phyloP scores from a whole-genome alignment of 2,329 filamentous ascomycete genomes.

The Talaromyces atroroseus region DNA sequence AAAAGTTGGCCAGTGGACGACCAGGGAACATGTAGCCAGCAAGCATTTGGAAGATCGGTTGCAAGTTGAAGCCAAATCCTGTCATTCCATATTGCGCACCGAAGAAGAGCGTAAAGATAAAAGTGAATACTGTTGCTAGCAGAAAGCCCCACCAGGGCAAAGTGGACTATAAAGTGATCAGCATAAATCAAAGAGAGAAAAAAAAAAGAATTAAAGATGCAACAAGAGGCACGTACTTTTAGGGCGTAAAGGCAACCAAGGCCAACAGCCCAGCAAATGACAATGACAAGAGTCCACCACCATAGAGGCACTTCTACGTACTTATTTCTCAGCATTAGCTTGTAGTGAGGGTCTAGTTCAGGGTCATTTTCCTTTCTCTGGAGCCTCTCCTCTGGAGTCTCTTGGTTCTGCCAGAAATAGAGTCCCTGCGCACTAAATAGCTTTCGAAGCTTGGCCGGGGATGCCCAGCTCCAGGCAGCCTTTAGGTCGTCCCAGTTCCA shows the following conservation, averaged over 20 bases:
- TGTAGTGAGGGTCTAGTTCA: constrained; percentile 39
- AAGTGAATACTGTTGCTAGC: constrained; percentile 31
- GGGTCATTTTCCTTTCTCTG: constrained; percentile 6
- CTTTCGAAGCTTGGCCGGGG: constrained; percentile 10
- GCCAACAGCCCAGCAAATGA: constrained; percentile 32
- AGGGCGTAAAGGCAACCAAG: constrained; percentile 36
- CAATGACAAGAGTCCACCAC: constrained; percentile 38
- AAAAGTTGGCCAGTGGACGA: constrained; percentile 29
- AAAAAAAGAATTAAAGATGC: neutral
- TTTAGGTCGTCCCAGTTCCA: constrained; percentile 39
- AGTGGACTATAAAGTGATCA: constrained; percentile 21
- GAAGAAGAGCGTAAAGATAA: constrained; percentile 37
- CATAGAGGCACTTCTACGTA: constrained; percentile 41
- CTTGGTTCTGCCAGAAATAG: constrained; percentile 12
- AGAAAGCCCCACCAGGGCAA: constrained; percentile 43
- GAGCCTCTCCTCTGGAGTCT: constrained; percentile 11
- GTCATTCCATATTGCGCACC: constrained; percentile 35
- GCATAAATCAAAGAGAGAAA: no score
- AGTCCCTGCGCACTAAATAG: constrained; percentile 7
- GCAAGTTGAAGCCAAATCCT: constrained; percentile 38
- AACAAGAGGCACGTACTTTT: neutral
- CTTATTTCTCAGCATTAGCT: constrained; percentile 29
- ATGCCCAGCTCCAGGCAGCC: constrained; percentile 25
- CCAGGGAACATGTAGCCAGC: constrained; percentile 45
- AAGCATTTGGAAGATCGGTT: constrained; percentile 44